Evolutionary conservation across 192 early-diverging fungal species (phyloP), one percentile per base, ranked within the genome.

Genomic region (Ambispora gerdemannii): DNA sequence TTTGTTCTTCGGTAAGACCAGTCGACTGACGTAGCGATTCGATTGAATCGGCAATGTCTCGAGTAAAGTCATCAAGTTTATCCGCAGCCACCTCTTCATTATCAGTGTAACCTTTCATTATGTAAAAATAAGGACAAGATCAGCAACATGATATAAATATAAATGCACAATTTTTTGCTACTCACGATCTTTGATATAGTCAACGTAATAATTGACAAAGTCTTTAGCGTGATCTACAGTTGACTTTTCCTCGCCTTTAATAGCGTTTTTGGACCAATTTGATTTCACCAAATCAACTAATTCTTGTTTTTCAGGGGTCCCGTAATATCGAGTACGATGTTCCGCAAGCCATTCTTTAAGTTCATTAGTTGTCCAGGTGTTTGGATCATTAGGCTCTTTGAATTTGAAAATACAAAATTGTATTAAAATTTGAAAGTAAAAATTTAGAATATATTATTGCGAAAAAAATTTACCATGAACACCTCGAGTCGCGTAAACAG

Each of bases 291-390:
- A 56, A n/a, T 38, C 3, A 8, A 58, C 1, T 24, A 70, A 58
- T 2, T 70, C 67, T 3, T 58, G 13, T 31, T 58, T 70, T 20
- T 70, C 67, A 3, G 67, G 67, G 43, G 58, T 56, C 22, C 67
- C 67, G 3, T 22, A 4, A 38, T 70, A 70, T 19, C 6, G 0
- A 22, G 58, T 7, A 13, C 53, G 22, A 70, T 58, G 19, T 25
- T 70, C 67, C 8, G 51, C 33, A 11, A 70, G 24, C 67, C 67
- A 70, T 43, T 70, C 67, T 70, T 43, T 70, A 15, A 70, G 25
- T 43, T 70, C 52, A 43, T 58, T 28, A 0, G 53, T 3, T 33
- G 52, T 13, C 67, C 67, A 70, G 35, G 55, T 58, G 24, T 3
- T 20, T n/a, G 67, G 67, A 35, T 55, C 51, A 1, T 25, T 35